Evolutionary conservation across 2,329 filamentous ascomycete species (phyloP).

Genomic region (Blastomyces percursus): DNA sequence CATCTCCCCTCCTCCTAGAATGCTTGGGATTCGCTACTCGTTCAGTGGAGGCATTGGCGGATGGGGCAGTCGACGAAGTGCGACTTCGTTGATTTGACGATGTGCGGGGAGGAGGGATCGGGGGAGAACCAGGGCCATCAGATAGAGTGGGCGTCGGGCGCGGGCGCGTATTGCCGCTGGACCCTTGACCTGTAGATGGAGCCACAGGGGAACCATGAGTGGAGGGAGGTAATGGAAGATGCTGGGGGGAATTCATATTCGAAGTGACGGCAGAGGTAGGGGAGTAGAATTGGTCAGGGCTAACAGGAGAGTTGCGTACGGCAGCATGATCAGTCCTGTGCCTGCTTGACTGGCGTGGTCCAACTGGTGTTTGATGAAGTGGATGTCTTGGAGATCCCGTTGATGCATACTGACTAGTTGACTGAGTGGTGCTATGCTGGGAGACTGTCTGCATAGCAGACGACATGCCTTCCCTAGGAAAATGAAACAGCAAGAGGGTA

Average conservation of each 20-base stretch:
- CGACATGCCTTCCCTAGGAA: slow-evolving; percentile 43
- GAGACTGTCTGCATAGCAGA: slow-evolving; percentile 53
- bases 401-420: slow-evolving; percentile 35
- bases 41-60: slow-evolving; percentile 25
- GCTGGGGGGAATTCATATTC: slow-evolving; percentile 37
- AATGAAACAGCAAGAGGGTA: slow-evolving; percentile 13
- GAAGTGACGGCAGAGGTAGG: slow-evolving; percentile 26
- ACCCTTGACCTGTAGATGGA: slow-evolving; percentile 16
- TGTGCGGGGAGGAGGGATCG: slow-evolving; percentile 67
- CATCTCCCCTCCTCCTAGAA: slow-evolving; percentile 30
- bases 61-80: slow-evolving; percentile 24
- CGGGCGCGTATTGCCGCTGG: slow-evolving; percentile 12
- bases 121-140: slow-evolving; percentile 49
- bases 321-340: slow-evolving; percentile 14
- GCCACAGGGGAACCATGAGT: slow-evolving; percentile 34
- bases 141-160: slow-evolving; percentile 23
- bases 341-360: slow-evolving; percentile 14
- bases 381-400: slow-evolving; percentile 41
- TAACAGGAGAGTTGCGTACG: slow-evolving; percentile 17
- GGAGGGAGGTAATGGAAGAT: slow-evolving; percentile 33
- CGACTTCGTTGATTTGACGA: slow-evolving; percentile 57
- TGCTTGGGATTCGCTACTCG: slow-evolving; percentile 33
- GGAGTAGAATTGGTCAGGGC: slow-evolving; percentile 22
- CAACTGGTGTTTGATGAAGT: slow-evolving; percentile 42
- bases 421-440: slow-evolving; percentile 42